These are phyloP conservation scores for Trichosanthes truncata DNA, from an alignment of 306 rosid species.

Conservation along the genomic window DNA sequence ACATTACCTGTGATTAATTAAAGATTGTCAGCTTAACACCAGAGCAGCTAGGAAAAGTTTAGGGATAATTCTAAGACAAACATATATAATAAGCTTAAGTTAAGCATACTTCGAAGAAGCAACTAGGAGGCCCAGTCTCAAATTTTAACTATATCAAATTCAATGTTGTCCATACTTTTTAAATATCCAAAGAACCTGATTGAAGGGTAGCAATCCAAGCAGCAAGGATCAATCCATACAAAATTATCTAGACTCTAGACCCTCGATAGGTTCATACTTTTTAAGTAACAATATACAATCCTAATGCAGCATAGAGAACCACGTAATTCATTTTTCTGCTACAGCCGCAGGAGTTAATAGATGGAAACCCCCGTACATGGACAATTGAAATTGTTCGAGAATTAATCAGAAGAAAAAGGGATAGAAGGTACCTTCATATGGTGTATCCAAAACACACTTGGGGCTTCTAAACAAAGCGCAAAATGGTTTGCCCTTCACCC, in stretches of 20 bases:
- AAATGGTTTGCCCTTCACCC: constrained; percentile 14
- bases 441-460: constrained; percentile 62
- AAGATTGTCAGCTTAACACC: background rate
- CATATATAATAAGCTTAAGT: background rate
- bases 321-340: background rate
- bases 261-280: background rate
- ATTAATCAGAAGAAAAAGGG: background rate
- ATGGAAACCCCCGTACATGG: background rate
- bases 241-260: background rate
- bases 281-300: background rate
- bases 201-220: background rate
- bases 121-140: background rate
- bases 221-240: background rate
- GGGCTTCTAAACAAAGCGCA: constrained; percentile 13
- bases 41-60: background rate
- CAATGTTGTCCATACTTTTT: background rate
- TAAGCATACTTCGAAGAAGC: background rate
- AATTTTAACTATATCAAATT: background rate
- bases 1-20: constrained; percentile 37
- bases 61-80: background rate
- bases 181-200: background rate
- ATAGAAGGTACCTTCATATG: constrained; percentile 50
- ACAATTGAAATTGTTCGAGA: background rate
- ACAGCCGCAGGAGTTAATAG: background rate
- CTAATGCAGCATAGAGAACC: background rate